phyloP scores from a whole-genome alignment of 345 rosid species.

The Lumnitzera littorea region DNA sequence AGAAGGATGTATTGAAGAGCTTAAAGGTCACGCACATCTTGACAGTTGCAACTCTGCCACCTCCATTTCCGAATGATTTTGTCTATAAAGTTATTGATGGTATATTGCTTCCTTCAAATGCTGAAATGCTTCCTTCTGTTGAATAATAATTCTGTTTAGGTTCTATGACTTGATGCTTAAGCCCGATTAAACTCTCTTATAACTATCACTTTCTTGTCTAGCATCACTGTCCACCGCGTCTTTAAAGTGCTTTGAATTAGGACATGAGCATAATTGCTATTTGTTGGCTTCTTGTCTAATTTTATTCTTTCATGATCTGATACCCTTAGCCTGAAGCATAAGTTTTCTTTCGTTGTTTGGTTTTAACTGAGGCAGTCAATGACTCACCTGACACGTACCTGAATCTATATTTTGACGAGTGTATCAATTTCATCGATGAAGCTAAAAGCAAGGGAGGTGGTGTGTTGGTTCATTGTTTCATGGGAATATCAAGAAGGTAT shows the following conservation, averaged over 20 bases:
- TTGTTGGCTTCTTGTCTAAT: too few relatives aligned
- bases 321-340: background rate
- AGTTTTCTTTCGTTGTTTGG: background rate
- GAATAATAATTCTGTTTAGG: background rate
- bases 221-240: too few relatives aligned
- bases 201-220: too few relatives aligned
- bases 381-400: conserved; percentile 56
- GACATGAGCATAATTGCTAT: too few relatives aligned
- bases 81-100: conserved; percentile 61
- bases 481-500: conserved; percentile 76
- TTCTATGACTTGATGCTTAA: background rate
- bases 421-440: conserved; percentile 57
- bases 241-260: too few relatives aligned
- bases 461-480: conserved; percentile 71
- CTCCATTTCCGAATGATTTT: conserved; percentile 54
- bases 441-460: conserved; percentile 63
- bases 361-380: conserved; percentile 31
- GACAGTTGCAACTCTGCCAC: conserved; percentile 56
- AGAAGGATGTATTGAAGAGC: conserved; percentile 45
- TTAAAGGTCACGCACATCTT: conserved; percentile 59
- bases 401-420: conserved; percentile 51
- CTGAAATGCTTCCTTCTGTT: background rate
- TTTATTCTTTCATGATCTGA: too few relatives aligned
- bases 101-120: conserved; percentile 4
- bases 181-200: too few relatives aligned